A percentile compares a stretch with the other conserved stretches of the same genome.
Conservation (phyloP, 2,329 filamentous ascomycete species). For the Akanthomyces dipterigenus region DNA sequence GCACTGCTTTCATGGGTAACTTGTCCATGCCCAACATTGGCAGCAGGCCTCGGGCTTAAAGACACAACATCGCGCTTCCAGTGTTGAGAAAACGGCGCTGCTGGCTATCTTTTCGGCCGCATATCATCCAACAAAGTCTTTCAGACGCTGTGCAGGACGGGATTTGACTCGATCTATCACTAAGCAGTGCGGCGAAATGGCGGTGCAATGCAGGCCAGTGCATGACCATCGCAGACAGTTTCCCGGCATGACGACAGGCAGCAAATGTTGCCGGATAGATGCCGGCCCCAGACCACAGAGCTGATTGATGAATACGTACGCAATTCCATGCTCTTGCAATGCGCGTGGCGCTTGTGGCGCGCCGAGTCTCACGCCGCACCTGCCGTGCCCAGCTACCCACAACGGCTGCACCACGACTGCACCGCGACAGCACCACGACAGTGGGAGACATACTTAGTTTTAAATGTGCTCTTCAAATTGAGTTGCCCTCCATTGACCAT, state of each 20-base stretch:
- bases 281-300: not conserved
- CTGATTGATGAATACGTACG: not conserved
- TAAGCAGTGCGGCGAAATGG: not conserved
- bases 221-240: too few relatives aligned
- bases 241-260: too few relatives aligned
- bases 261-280: not conserved
- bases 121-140: constrained; percentile 30
- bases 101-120: constrained; percentile 23
- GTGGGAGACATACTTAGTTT: too few relatives aligned
- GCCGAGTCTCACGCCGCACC: not conserved
- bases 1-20: constrained; percentile 21
- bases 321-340: not conserved
- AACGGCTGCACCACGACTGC: not conserved
- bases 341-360: not conserved
- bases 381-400: not conserved
- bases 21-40: constrained; percentile 17
- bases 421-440: too few relatives aligned
- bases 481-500: too few relatives aligned
- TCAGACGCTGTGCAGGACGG: constrained; percentile 24
- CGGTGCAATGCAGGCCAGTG: too few relatives aligned
- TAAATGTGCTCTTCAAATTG: too few relatives aligned
- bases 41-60: too few relatives aligned
- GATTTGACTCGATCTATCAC: constrained; percentile 21
- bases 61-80: too few relatives aligned
- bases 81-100: constrained; percentile 26